Base-by-base conservation (phyloP, 2,329 filamentous ascomycete genomes). In the Fusarium aywerte region DNA sequence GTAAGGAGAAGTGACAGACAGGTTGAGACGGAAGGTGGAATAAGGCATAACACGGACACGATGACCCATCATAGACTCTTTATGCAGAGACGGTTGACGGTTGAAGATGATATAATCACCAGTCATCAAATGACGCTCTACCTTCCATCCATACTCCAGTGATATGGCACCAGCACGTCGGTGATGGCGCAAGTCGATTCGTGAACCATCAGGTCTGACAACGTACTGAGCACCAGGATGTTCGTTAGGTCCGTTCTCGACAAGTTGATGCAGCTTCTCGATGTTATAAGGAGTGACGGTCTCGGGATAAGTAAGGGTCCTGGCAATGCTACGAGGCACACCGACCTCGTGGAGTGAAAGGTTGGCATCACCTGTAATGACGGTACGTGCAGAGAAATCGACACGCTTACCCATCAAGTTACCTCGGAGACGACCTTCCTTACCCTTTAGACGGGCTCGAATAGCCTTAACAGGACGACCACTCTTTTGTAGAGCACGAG, bases 51-150 rank as follows among this genome's bases (percentile, higher is more conserved):
- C 96, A 62, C 91, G 90, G 67, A 99, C 96, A 73, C 93, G 90
- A 80, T 99, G 96, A 79, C 93, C 96, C 96, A 99, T 99, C 96
- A 99, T 99, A 62, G 96, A 99, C 78, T 99, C 96, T 80, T 99
- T 99, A 85, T 99, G 96, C 75, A 99, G 85, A 33, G 96, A 99
- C 1, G 96, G 96, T 77, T 99, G 96, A 85, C 96, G 96, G 79
- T 99, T 99, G 88, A 99, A 99, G 76, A 99, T 94, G 80, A 99
- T 98, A 70, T 93, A 96, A 79, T 99, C 96, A 58, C 95, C 95
- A 74, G 97, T 93, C 74, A 97, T 90, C 68, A 99, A 88, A 80
- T 99, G 96, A 65, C 96, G 91, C 81, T 99, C 96, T 33, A 99
- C 96, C 77, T 97, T 98, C 95, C 95, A 98, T 47, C 96, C 96